Percentiles rank a stretch among this genome's conserved stretches.
Evolutionary conservation across 768 basidiomycete species (phyloP).

Genomic region (Naganishia vishniacii): DNA sequence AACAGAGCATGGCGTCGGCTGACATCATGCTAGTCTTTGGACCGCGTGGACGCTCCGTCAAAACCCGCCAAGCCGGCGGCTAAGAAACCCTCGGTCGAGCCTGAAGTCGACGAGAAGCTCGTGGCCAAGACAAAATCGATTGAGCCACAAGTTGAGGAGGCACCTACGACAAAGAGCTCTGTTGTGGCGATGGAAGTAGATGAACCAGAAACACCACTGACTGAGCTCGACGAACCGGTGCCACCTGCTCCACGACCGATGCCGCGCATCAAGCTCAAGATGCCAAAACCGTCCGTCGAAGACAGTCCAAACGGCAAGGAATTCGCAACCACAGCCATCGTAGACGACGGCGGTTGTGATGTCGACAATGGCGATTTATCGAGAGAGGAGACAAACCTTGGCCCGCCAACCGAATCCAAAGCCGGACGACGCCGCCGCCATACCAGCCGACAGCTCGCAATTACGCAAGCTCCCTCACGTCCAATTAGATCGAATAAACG

Average conservation of each 20-base stretch:
- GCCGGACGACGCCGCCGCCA: neutral
- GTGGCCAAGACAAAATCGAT: too few relatives aligned
- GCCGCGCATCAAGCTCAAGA: conserved; percentile 20
- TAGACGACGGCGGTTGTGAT: too few relatives aligned
- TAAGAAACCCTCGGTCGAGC: neutral
- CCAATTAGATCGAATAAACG: conserved; percentile 32
- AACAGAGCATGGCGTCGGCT: neutral
- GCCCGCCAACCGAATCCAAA: too few relatives aligned
- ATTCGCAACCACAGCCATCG: too few relatives aligned
- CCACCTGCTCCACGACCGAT: neutral
- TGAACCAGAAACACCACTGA: conserved; percentile 2
- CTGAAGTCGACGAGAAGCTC: neutral
- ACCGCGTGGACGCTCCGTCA: neutral
- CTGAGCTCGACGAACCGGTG: conserved; percentile 2
- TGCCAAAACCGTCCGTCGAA: conserved; percentile 22
- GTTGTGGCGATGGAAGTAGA: neutral
- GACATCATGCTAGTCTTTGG: conserved; percentile 1
- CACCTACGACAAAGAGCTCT: too few relatives aligned
- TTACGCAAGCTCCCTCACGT: neutral
- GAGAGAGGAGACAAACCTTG: too few relatives aligned
- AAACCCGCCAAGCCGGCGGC: neutral
- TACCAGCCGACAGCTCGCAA: neutral
- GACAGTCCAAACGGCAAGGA: neutral
- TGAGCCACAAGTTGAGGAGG: neutral
- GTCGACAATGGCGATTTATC: neutral